Conservation (phyloP, 129 eudicot species). For the Ambrosia trifida region DNA sequence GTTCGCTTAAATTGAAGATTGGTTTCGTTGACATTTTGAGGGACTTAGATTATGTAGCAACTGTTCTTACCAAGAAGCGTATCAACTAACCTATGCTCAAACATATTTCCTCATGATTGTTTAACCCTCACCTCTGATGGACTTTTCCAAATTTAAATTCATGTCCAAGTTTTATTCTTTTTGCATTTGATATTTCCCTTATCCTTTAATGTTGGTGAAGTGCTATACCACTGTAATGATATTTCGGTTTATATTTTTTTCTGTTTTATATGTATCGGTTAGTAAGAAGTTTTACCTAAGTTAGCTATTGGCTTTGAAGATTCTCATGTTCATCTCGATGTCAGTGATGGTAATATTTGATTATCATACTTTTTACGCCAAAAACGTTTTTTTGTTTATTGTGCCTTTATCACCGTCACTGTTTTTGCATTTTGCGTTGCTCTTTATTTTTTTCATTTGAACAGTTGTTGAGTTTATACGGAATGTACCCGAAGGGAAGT, state of each 20-base stretch:
- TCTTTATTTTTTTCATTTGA: constrained; percentile 16
- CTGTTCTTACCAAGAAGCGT: too few species aligned
- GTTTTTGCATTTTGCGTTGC: not conserved
- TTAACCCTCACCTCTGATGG: too few species aligned
- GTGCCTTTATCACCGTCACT: not conserved
- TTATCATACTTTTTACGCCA: not conserved
- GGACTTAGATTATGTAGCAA: too few species aligned
- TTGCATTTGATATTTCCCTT: too few species aligned
- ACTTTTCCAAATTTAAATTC: too few species aligned
- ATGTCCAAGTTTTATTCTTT: too few species aligned
- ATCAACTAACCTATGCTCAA: too few species aligned
- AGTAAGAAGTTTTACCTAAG: constrained; percentile 88
- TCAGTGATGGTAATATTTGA: constrained; percentile 81
- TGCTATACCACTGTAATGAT: too few species aligned
- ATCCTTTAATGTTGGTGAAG: too few species aligned
- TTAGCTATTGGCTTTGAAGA: constrained; percentile 91
- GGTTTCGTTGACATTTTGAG: too few species aligned
- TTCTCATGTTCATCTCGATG: constrained; percentile 89
- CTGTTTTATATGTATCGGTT: constrained; percentile 59
- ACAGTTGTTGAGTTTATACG: constrained; percentile 77
- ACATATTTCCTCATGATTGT: too few species aligned
- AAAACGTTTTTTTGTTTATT: not conserved
- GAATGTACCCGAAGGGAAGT: constrained; percentile 67
- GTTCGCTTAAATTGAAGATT: too few species aligned
- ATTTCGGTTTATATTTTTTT: constrained; percentile 20